Base-by-base conservation (phyloP, 306 rosid genomes). In the Coriaria nepalensis region DNA sequence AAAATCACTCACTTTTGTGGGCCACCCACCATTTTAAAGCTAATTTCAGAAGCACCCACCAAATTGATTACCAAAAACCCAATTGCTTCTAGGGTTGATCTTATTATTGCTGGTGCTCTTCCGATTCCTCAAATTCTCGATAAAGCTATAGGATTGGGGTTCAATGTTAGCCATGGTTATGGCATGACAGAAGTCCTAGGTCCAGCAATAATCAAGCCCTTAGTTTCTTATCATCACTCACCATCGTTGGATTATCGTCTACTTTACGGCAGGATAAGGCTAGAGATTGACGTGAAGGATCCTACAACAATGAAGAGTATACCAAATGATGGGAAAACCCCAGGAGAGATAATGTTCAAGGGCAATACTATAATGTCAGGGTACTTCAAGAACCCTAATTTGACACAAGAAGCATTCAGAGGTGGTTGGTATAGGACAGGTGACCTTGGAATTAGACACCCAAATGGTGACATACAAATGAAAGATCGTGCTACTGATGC, bases 101-200 rank as follows among this genome's bases (percentile, higher is more conserved):
- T 80, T 49, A 59, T 82, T 7, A 77, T 88, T 39, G 93, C 94
- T 2, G 94, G 96, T 13, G 67, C 78, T 37, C 45, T 80, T 14
- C 93, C 96, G 4, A 55, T 81, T 0, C 20, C n/a, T 0, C 50
- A 76, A 6, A 65, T 81, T 49, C 41, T 81, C 11, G 60, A 5
- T 32, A 69, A 66, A 57, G 84, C 72, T 2, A 43, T 51, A 2
- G 52, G 76, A 33, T 48, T 83, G 10, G 97, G 97, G 10, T 84
- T 88, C 49, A 59, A 58, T 49, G 70, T 84, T 53, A 72, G 73
- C 10, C 68, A 78, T 50, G 94, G 96, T 13, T 88, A 88, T 55
- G 96, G 96, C 4, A 88, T 83, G 96, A 88, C 94, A 6, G 96
- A 88, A 65, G 79, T 76, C 0, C 66, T 76, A 20, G 96, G 94